Conservation (phyloP, 495 filamentous ascomycete species). For the Chaetomidium leptoderma region DNA sequence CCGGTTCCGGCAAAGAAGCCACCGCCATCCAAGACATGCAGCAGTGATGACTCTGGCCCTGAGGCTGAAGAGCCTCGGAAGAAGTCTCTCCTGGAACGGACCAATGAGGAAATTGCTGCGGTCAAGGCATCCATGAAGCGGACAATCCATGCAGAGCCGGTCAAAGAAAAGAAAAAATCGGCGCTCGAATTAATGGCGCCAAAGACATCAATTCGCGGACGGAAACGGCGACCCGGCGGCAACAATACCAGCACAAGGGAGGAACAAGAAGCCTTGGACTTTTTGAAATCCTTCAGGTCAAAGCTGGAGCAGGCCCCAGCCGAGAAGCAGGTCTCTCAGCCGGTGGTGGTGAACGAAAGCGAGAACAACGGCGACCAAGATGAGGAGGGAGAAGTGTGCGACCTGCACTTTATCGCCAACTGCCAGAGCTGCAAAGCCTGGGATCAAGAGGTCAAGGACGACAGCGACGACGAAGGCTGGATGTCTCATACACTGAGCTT, state of each 20-base stretch:
- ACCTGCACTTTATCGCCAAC: constrained; percentile 87
- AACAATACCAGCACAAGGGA: constrained; percentile 36
- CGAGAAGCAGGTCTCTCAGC: constrained; percentile 39
- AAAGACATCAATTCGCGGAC: constrained; percentile 68
- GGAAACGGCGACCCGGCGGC: constrained; percentile 64
- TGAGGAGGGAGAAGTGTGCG: constrained; percentile 55
- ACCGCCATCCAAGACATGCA: constrained; percentile 9
- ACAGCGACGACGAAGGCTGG: constrained; percentile 61
- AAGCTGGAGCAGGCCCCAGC: constrained; percentile 64
- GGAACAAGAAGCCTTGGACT: constrained; percentile 59
- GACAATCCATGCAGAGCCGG: constrained; percentile 55
- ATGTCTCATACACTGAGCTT: constrained; percentile 76
- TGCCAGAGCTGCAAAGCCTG: constrained; percentile 87
- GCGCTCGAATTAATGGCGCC: constrained; percentile 82
- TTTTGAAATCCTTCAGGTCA: constrained; percentile 71
- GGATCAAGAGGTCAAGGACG: constrained; percentile 56
- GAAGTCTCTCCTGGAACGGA: constrained; percentile 51
- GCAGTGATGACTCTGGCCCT: constrained; percentile 2
- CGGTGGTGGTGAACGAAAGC: constrained; percentile 20
- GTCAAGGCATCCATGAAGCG: constrained; percentile 92
- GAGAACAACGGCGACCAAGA: constrained; percentile 30
- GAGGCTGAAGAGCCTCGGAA: constrained; percentile 34
- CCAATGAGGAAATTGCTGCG: constrained; percentile 86
- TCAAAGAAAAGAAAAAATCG: constrained; percentile 57
- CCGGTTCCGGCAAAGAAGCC: constrained; percentile 21